Base-by-base conservation (phyloP, 2,329 filamentous ascomycete species). In the Torrubiellomyces zombiae region DNA sequence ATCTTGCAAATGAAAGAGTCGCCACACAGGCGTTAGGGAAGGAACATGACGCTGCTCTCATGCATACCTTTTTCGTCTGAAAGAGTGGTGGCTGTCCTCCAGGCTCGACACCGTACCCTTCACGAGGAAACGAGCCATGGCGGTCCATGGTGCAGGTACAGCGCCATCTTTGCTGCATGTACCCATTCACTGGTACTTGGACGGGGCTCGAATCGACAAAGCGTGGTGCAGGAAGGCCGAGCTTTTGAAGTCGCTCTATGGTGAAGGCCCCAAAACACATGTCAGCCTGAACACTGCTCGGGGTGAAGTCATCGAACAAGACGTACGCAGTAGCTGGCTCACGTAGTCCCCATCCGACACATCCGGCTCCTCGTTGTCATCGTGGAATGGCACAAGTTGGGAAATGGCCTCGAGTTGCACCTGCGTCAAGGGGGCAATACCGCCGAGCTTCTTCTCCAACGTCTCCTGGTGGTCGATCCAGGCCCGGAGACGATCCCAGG, bases 21-120 rank as follows among this genome's bases (percentile, higher is more conserved):
- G 20, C 6, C 18, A 9, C 14, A 2, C 11, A 27, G 11, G n/a
- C n/a, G n/a, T n/a, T n/a, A 14, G n/a, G 4, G 6, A 4, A 14
- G 16, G 12, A 10, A 22, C 7, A n/a, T 7, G n/a, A 14, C 16
- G 10, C 8, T 14, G n/a, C 19, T 25, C 9, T 11, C 5, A 22
- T 8, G 21, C 35, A 14, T 26, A 46, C 57, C 48, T 63, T 67
- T 35, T 67, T 67, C 14, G 38, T 47, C 8, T 40, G 28, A 26
- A 66, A 68, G 1, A 37, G 29, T 0, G 54, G 55, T 16, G 37
- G 29, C 3, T 34, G 29, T 16, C 38, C 28, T 5, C 42, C 41
- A 6, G 32, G 23, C 1, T 37, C 31, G 9, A 43, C 36, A 14
- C 56, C 56, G 24, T 50, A 52, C 11, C 49, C 51, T 40, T 30